Evolutionary conservation across 768 basidiomycete species (phyloP), one percentile per base, ranked within the genome.

Genomic region (Rhodotorula sphaerocarpa): DNA sequence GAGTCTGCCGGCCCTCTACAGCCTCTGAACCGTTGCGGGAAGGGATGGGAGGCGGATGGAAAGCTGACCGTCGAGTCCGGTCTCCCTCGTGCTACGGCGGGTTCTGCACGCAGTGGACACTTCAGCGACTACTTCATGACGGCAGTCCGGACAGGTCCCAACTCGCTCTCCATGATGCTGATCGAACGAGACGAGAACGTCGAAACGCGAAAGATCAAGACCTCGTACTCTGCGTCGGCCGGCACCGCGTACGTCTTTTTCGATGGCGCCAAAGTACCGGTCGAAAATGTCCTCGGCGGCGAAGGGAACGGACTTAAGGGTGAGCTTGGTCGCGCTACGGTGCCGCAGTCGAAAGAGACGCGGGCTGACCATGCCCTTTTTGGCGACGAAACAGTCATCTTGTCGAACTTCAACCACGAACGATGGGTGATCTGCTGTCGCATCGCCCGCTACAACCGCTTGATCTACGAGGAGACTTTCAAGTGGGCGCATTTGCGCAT

Each of bases 391-490:
- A 11, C 48, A 50, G 46, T 63, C 33, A 55, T 62, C 45, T 42
- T 92, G 27, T 75, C 86, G 66, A 96, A 93, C 77, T 95, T 93
- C 78, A 93, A 93, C 74, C 90, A 92, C 75, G 90, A 91, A 73
- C 85, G 46, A 55, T 89, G 87, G 88, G 88, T 90, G 85, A 86
- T 90, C 59, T 80, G 81, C 34, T 80, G 80, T 57, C 83, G 82
- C 28, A 65, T 65, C 34, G 63, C 63, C 12, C 53, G 63, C 7
- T 59, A 59, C 36, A 45, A 41, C 14, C 53, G 63, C 11, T 27
- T 59, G 10, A 59, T 65, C 51, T 50, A 33, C 45, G 64, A 65
- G 47, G 64, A 59, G 44, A 59, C 50, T 12, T 57, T 53, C 69
- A 86, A 86, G 72, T 96, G 92, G 92, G 79, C 84, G 5, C 82